These are phyloP conservation scores for Raffaelea ambrosiae DNA, from an alignment of 2,329 filamentous ascomycete genomes.

Conservation along the genomic window DNA sequence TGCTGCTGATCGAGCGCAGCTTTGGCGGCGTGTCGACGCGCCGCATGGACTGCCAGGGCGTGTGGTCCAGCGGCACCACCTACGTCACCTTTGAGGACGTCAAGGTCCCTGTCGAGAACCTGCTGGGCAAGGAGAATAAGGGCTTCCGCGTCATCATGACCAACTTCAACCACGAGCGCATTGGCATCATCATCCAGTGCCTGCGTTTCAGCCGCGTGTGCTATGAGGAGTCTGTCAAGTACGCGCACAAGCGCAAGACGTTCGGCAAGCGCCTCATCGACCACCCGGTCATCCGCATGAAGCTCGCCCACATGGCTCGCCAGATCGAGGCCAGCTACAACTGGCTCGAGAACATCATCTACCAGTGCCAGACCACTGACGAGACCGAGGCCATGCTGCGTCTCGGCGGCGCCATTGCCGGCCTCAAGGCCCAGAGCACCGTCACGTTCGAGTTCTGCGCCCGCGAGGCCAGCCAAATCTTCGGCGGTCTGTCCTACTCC, in stretches of 20 bases:
- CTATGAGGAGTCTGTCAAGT: conserved; percentile 94
- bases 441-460: conserved; percentile 97
- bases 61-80: conserved; percentile 90
- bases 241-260: conserved; percentile 92
- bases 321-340: conserved; percentile 96
- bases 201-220: conserved; percentile 92
- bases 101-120: conserved; percentile 98
- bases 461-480: conserved; percentile 93
- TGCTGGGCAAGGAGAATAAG: conserved; percentile 96
- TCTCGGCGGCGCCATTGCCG: conserved; percentile 87
- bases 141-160: conserved; percentile 99
- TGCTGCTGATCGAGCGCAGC: conserved; percentile 85
- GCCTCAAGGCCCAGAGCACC: conserved; percentile 88
- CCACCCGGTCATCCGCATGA: conserved; percentile 94
- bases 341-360: conserved; percentile 94
- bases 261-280: conserved; percentile 96
- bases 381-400: conserved; percentile 94
- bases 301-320: conserved; percentile 95
- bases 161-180: conserved; percentile 99
- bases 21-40: conserved; percentile 81
- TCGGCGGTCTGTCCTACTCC: conserved; percentile 86
- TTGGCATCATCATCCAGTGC: conserved; percentile 97
- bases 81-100: conserved; percentile 99
- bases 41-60: conserved; percentile 97
- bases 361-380: conserved; percentile 85